Conservation (phyloP, 2,329 filamentous ascomycete species). For the Arthrobotrys megalospora region DNA sequence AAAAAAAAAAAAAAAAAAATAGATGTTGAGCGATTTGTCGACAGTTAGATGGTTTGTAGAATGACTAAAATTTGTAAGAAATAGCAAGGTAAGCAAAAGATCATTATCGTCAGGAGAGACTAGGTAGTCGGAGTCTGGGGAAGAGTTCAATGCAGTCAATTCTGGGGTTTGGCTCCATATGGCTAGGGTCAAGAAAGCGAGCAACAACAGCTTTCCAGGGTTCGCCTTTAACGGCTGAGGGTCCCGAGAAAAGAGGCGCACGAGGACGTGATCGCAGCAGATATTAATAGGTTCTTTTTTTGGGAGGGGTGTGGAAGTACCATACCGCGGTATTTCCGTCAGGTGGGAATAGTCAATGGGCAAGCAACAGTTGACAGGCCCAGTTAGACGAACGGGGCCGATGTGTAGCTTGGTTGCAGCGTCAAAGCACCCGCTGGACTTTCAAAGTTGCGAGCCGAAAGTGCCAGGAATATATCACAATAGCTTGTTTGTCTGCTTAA, state of each 20-base stretch:
- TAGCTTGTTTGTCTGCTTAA: conserved; percentile 30
- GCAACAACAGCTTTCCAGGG: conserved; percentile 60
- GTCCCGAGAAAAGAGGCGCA: conserved; percentile 61
- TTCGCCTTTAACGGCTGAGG: conserved; percentile 60
- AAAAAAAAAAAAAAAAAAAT: not conserved
- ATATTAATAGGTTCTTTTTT: conserved; percentile 60
- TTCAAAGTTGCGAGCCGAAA: conserved; percentile 36
- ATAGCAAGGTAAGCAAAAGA: conserved; percentile 57
- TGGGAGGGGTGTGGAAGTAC: conserved; percentile 50
- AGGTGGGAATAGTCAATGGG: conserved; percentile 30
- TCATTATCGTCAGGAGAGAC: conserved; percentile 57
- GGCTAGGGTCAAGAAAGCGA: conserved; percentile 62
- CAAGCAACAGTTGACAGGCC: conserved; percentile 44
- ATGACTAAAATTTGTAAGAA: conserved; percentile 47
- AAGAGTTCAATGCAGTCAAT: conserved; percentile 61
- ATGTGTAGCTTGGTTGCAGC: conserved; percentile 42
- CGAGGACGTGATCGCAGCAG: conserved; percentile 60
- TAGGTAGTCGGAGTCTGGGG: conserved; percentile 60
- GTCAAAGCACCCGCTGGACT: conserved; percentile 60
- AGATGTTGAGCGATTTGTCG: conserved; percentile 60
- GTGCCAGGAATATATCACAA: conserved; percentile 40
- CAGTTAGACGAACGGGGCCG: conserved; percentile 52
- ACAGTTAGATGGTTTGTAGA: conserved; percentile 30
- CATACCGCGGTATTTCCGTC: conserved; percentile 51
- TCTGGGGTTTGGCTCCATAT: conserved; percentile 61